Base-by-base conservation (phyloP, 176 grass and related monocot species). In the Tillandsia fasciculata region DNA sequence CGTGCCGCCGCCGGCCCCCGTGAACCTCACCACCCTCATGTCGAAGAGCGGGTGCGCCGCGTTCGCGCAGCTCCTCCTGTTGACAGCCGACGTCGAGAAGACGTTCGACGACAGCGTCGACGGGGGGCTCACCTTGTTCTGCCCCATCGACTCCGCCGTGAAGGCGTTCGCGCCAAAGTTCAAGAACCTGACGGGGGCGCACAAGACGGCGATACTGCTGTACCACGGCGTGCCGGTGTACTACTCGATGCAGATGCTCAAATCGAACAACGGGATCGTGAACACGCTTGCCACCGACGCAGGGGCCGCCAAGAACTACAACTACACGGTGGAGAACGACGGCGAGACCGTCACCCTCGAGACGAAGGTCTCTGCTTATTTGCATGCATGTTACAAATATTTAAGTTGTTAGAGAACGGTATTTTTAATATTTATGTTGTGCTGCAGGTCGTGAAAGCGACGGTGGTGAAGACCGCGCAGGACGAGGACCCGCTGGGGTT, bases 301-400 rank as follows among this genome's bases (percentile, higher is more conserved):
- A 5, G 49, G 68, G 12, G 20, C 80, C 10, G 49, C 85, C 49
- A 81, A 68, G 68, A 88, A 88, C 80, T 96, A 78, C 83, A 96
- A 91, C 76, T 77, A 87, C 82, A 96, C 91, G 20, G 80, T 96
- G 49, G 88, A 91, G 87, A 88, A 96, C 63, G 63, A 74, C 47
- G 91, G 85, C 11, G 88, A 91, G 54, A 70, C 78, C 77, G 88
- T 96, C 49, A 86, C 83, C 29, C 73, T 91, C 11, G 51, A 81
- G 71, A 86, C 91, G 3, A 81, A 51, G 52, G 76, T 79, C 7
- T 26, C 7, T 26, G 70, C 14, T 5, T 33, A 33, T 0, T 33
- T 20, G 20, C 0, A n/a, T 33, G 3, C 3, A 33, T 33, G 3
- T 33, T 33, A 33, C 0, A 42, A 42, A 7, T 42, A 5, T 6